Conservation (phyloP, 2,329 filamentous ascomycete species). For the Penicillium sp. region DNA sequence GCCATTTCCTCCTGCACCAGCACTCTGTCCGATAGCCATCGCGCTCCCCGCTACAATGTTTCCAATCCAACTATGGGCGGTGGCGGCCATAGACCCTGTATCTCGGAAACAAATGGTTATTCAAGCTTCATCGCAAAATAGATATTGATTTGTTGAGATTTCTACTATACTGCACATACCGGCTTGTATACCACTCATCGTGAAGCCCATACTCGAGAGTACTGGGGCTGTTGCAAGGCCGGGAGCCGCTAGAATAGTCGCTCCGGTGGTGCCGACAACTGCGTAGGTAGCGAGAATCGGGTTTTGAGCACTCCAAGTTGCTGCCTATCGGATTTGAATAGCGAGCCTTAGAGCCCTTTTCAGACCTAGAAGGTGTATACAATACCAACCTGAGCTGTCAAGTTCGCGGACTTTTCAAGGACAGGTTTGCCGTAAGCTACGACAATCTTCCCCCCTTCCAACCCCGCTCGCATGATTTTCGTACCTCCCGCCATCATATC, state of each 20-base stretch:
- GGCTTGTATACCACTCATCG: constrained; percentile 7
- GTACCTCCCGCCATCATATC: constrained; percentile 1
- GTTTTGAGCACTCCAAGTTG: constrained; percentile 5
- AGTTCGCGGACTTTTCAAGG: constrained; percentile 2
- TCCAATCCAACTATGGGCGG: constrained; percentile 5
- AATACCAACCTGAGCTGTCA: constrained; percentile 5
- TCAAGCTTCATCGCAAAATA: constrained; percentile 4
- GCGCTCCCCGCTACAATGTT: constrained; percentile 10
- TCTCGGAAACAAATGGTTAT: constrained; percentile 1
- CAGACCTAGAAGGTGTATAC: background rate
- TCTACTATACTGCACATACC: constrained; percentile 7
- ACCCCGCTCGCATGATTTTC: constrained; percentile 5
- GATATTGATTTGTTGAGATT: background rate
- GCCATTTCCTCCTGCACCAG: constrained; percentile 12
- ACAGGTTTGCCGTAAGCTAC: background rate
- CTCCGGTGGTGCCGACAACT: constrained; percentile 3
- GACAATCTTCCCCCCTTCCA: background rate
- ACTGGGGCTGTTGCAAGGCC: constrained; percentile 6
- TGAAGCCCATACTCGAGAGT: constrained; percentile 8
- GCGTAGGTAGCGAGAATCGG: constrained; percentile 3
- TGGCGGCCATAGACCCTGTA: constrained; percentile 1
- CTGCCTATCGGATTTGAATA: constrained; percentile 1
- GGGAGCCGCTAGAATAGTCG: constrained; percentile 6
- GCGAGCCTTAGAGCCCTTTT: background rate
- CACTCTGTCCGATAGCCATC: constrained; percentile 9